These are phyloP conservation scores for Stachybotrys chlorohalonatus DNA, from an alignment of 2,329 filamentous ascomycete genomes.

Conservation along the genomic window DNA sequence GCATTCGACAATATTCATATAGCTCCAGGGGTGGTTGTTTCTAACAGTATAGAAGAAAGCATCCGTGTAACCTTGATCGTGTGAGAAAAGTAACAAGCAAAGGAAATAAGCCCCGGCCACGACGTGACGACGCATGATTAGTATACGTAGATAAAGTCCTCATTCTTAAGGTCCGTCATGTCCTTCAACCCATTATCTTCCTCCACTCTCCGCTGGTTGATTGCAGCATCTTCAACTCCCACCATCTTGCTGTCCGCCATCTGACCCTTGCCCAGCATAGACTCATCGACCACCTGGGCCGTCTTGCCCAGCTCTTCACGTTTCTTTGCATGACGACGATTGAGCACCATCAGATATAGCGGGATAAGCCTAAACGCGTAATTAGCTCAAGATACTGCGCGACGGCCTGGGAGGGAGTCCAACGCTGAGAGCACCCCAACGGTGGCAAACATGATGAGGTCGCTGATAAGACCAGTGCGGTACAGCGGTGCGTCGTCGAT, in stretches of 20 bases:
- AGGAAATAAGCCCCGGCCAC: no score
- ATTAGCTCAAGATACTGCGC: background rate
- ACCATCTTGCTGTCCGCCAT: conserved; percentile 5
- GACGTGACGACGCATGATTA: background rate
- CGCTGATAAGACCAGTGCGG: conserved; percentile 42
- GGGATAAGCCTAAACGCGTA: conserved; percentile 14
- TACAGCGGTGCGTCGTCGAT: conserved; percentile 21
- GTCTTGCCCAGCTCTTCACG: conserved; percentile 48
- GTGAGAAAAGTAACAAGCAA: no score
- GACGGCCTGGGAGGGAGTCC: background rate
- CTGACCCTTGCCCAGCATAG: conserved; percentile 21
- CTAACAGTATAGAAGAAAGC: no score
- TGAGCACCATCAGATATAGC: conserved; percentile 39
- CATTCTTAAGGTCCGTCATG: background rate
- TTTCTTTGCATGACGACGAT: conserved; percentile 40
- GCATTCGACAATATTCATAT: no score
- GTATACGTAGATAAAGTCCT: background rate
- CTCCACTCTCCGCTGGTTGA: background rate
- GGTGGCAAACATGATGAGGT: conserved; percentile 48
- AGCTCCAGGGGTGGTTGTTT: no score
- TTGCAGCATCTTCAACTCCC: conserved; percentile 4
- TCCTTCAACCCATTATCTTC: background rate
- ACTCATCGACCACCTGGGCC: conserved; percentile 45
- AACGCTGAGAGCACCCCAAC: conserved; percentile 33
- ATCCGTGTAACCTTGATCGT: no score